phyloP scores from a whole-genome alignment of 495 filamentous ascomycete species.

The Trichoderma virens region DNA sequence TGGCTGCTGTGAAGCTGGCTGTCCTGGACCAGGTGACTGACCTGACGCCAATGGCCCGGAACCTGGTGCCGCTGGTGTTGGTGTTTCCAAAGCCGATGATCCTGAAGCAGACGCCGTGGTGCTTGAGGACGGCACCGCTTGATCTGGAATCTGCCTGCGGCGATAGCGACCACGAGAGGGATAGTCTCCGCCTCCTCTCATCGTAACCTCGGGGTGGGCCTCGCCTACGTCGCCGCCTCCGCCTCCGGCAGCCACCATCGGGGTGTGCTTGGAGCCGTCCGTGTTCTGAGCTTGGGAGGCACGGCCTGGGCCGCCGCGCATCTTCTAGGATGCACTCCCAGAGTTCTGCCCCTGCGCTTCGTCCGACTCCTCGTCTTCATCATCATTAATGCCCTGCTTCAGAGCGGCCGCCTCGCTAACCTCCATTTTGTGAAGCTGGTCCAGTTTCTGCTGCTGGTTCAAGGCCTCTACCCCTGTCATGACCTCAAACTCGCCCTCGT shows the following conservation, averaged over 20 bases:
- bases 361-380: conserved; percentile 26
- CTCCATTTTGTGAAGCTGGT: conserved; percentile 49
- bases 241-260: background rate
- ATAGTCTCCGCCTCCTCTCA: conserved; percentile 1
- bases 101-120: background rate
- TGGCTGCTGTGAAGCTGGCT: background rate
- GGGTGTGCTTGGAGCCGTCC: background rate
- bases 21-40: background rate
- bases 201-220: background rate
- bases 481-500: conserved; percentile 44
- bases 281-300: background rate
- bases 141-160: background rate
- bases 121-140: background rate
- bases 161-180: background rate
- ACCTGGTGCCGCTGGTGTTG: background rate
- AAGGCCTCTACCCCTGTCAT: conserved; percentile 27
- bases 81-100: background rate
- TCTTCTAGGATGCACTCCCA: conserved; percentile 6
- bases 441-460: conserved; percentile 32
- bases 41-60: background rate
- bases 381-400: conserved; percentile 17
- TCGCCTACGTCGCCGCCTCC: background rate
- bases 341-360: conserved; percentile 14
- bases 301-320: background rate
- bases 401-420: conserved; percentile 44